phyloP scores from a whole-genome alignment of 2,329 filamentous ascomycete species.

The Ciborinia camelliae region DNA sequence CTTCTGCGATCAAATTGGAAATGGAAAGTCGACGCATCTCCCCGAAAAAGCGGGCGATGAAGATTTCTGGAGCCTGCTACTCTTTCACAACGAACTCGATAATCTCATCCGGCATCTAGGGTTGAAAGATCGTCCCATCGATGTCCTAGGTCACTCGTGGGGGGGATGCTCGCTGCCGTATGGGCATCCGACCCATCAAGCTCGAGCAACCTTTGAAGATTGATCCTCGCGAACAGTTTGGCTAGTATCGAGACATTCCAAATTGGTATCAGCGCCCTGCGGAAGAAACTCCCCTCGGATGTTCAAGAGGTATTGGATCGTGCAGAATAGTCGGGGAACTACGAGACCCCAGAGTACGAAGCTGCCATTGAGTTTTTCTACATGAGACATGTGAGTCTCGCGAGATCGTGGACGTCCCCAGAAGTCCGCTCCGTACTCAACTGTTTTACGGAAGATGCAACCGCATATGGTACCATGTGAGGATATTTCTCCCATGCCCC shows the following conservation, averaged over 20 bases:
- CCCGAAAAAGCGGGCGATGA: conserved; percentile 44
- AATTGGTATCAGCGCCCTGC: neutral
- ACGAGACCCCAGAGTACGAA: conserved; percentile 33
- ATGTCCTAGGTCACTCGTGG: conserved; percentile 50
- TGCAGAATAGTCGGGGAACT: conserved; percentile 25
- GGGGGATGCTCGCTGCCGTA: conserved; percentile 47
- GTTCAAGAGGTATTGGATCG: conserved; percentile 14
- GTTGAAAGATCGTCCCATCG: conserved; percentile 39
- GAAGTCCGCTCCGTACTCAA: conserved; percentile 36
- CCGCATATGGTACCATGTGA: conserved; percentile 25
- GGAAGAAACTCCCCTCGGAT: conserved; percentile 14
- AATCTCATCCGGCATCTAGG: conserved; percentile 45
- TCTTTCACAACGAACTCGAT: conserved; percentile 49
- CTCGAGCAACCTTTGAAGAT: neutral
- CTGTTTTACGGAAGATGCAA: conserved; percentile 38
- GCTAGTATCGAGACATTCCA: conserved; percentile 17
- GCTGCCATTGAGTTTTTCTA: conserved; percentile 34
- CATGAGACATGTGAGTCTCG: conserved; percentile 34
- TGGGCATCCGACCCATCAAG: conserved; percentile 40
- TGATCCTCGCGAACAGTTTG: conserved; percentile 14
- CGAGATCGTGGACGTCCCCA: conserved; percentile 35
- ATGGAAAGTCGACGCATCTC: conserved; percentile 48
- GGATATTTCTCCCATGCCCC: neutral
- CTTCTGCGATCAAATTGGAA: conserved; percentile 54
- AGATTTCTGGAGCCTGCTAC: conserved; percentile 46